Evolutionary conservation across 371 early-diverging fungal species (phyloP).

Genomic region (Blastocladiella emersonii): DNA sequence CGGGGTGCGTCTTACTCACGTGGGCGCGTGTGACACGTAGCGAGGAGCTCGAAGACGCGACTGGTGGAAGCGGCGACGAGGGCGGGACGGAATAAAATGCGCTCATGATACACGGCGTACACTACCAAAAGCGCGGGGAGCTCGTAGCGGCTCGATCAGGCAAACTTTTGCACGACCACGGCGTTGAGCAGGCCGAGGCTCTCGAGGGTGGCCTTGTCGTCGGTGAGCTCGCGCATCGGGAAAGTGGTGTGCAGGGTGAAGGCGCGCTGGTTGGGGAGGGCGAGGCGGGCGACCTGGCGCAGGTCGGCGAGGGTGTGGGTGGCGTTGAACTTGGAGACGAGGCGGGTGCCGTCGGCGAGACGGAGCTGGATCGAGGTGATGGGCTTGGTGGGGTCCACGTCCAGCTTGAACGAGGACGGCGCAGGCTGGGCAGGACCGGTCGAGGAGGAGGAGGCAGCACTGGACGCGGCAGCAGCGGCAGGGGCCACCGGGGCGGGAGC

Average conservation of each 20-base stretch:
- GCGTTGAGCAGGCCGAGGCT: constrained; percentile 74
- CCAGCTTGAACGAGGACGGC: constrained; percentile 14
- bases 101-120: too few relatives aligned
- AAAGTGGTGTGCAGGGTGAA: constrained; percentile 55
- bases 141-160: too few relatives aligned
- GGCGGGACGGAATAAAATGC: too few relatives aligned
- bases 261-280: constrained; percentile 1
- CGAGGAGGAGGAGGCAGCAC: constrained; percentile 9
- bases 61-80: too few relatives aligned
- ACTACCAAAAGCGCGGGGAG: too few relatives aligned
- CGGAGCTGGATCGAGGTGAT: constrained; percentile 78
- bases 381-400: constrained; percentile 59
- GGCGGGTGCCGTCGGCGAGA: constrained; percentile 77
- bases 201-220: constrained; percentile 49
- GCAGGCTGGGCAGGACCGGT: constrained; percentile 19
- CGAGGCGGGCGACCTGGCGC: constrained; percentile 52
- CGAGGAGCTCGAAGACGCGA: too few relatives aligned
- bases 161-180: constrained; percentile 62
- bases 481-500: constrained; percentile 9
- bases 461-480: constrained; percentile 16
- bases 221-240: constrained; percentile 57
- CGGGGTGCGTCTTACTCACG: too few relatives aligned
- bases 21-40: too few relatives aligned
- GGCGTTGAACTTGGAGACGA: constrained; percentile 77
- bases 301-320: constrained; percentile 79